Evolutionary conservation across 2,329 filamentous ascomycete genomes (phyloP).

Genomic region (Penicillium crustosum): DNA sequence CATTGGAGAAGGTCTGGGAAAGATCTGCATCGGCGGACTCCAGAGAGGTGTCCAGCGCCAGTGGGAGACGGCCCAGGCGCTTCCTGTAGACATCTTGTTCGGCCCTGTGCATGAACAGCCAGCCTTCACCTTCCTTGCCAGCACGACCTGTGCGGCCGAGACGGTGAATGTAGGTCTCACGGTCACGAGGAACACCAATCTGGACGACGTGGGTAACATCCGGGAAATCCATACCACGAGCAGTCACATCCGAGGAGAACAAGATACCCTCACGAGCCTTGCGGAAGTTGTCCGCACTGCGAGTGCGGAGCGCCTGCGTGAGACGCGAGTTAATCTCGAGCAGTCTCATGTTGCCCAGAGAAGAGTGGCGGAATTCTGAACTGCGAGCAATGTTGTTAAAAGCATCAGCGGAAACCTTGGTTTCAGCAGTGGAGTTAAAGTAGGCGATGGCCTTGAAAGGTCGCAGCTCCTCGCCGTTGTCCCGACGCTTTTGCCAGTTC

Average conservation of each 20-base stretch:
- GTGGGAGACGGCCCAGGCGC: constrained; percentile 55
- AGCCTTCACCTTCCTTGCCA: constrained; percentile 63
- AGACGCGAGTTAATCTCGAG: constrained; percentile 78
- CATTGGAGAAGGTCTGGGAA: constrained; percentile 20
- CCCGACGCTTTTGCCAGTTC: constrained; percentile 54
- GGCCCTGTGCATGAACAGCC: constrained; percentile 56
- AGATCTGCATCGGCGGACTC: constrained; percentile 38
- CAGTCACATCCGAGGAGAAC: constrained; percentile 77
- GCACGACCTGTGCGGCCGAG: constrained; percentile 72
- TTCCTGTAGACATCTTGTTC: constrained; percentile 53
- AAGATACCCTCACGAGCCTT: constrained; percentile 61
- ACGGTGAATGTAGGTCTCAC: constrained; percentile 74
- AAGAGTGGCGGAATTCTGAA: constrained; percentile 30
- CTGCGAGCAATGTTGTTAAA: constrained; percentile 53
- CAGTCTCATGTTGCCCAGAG: constrained; percentile 38
- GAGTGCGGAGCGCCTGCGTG: constrained; percentile 67
- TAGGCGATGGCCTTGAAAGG: constrained; percentile 98
- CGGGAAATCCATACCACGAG: constrained; percentile 81
- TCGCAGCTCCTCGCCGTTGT: constrained; percentile 38
- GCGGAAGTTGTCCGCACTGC: constrained; percentile 71
- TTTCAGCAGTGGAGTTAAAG: constrained; percentile 74
- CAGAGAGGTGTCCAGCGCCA: constrained; percentile 53
- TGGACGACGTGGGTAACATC: constrained; percentile 78
- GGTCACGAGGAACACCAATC: constrained; percentile 61
- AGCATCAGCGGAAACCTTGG: constrained; percentile 62